Base-by-base conservation (phyloP, 352 stramenopile species). In the Phytophthora uliginosa region DNA sequence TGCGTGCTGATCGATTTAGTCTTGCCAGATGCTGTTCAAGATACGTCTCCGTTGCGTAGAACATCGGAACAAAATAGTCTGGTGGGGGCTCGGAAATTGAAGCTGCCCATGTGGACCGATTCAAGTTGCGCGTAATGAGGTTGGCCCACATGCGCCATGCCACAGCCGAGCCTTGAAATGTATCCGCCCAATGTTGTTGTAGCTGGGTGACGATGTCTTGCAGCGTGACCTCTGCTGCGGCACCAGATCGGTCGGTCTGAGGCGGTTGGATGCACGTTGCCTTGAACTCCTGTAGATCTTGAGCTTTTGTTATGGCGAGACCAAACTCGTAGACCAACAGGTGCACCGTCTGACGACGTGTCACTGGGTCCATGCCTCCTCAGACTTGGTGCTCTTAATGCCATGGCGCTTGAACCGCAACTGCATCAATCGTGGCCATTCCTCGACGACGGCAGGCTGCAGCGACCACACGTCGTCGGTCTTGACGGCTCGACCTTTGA, bases 101-200 rank as follows among this genome's bases (percentile, higher is more conserved):
- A 45, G 36, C 7, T 45, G 12, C 64, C 66, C 66, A 67, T 15
- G 31, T 52, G n/a, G 51, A 63, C 2, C 48, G 48, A 51, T 72
- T 54, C 12, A 59, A n/a, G 36, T 63, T 71, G 42, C 13, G 42
- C 13, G 62, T 59, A 10, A 66, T 66, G 47, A 59, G 17, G 26
- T 62, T 66, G 4, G 63, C 57, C 63, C 62, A 76, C 68, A 76
- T 66, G 8, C 69, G 62, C 63, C 63, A 69, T 17, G 15, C 36
- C 36, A 45, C 36, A 45, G 36, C 36, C 15, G 36, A 7, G 36
- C 36, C 36, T 45, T 45, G 36, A 45, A 45, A 45, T 45, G 36
- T 45, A 9, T 45, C 36, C 36, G 6, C 53, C 59, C 24, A 52
- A 22, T 52, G 54, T 33, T 50, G n/a, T 33, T 61, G 54, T 33